These are phyloP conservation scores for Termitomyces sp. DNA, from an alignment of 768 basidiomycete genomes.

Conservation along the genomic window DNA sequence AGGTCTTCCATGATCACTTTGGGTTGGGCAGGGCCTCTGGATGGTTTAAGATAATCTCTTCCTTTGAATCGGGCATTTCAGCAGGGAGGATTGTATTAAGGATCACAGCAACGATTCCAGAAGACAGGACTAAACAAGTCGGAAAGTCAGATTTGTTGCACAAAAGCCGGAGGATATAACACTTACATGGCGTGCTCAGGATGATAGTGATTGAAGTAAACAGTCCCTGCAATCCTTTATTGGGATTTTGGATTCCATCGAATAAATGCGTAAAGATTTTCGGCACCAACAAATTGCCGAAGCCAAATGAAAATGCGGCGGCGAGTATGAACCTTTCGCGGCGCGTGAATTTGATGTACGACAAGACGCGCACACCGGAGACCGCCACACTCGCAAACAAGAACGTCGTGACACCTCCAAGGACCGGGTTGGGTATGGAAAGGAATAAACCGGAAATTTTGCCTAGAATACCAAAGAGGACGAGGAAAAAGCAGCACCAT, in stretches of 20 bases:
- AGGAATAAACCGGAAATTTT: slow-evolving; percentile 83
- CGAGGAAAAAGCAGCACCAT: slow-evolving; percentile 75
- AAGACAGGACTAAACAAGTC: slow-evolving; percentile 37
- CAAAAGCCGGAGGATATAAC: not conserved
- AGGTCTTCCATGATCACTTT: not conserved
- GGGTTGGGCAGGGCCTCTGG: not conserved
- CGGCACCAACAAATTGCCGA: slow-evolving; percentile 67
- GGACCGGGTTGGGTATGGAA: slow-evolving; percentile 76
- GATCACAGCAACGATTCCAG: slow-evolving; percentile 52
- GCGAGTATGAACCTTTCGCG: slow-evolving; percentile 67
- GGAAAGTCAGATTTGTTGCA: not conserved
- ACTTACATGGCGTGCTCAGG: slow-evolving; percentile 75
- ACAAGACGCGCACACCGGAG: slow-evolving; percentile 67
- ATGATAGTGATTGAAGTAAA: slow-evolving; percentile 78
- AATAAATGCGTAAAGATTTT: slow-evolving; percentile 66
- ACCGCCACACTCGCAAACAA: slow-evolving; percentile 72
- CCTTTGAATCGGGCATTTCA: slow-evolving; percentile 3
- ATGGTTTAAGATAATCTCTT: not conserved
- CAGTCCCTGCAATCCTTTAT: slow-evolving; percentile 55
- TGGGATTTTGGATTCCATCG: slow-evolving; percentile 48
- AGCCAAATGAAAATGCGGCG: slow-evolving; percentile 61
- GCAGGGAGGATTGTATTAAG: slow-evolving; percentile 54
- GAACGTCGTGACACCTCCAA: slow-evolving; percentile 86
- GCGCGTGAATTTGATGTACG: slow-evolving; percentile 52
- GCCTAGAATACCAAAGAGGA: slow-evolving; percentile 74